A percentile compares a stretch with the other conserved stretches of the same genome.
Evolutionary conservation across 805 yeast genomes (phyloP).

Genomic region (Henningerozyma blattae): DNA sequence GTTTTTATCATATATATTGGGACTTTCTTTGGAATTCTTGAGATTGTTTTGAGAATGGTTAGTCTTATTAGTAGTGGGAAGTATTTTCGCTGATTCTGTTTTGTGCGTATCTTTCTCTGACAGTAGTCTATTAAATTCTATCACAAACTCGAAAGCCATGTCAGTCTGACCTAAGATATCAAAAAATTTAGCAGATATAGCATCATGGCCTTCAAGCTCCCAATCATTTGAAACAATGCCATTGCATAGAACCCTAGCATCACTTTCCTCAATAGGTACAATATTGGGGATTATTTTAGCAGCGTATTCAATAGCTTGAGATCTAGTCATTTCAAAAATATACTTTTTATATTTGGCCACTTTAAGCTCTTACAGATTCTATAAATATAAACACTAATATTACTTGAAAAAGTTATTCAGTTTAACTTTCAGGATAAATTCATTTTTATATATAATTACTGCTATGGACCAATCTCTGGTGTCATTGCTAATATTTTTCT

Average conservation of each 20-base stretch:
- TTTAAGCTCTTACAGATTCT: too few species aligned
- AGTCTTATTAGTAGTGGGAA: background rate
- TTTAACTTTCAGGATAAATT: too few species aligned
- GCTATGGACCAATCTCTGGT: too few species aligned
- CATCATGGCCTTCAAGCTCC: slow-evolving; percentile 11
- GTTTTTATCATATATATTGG: too few species aligned
- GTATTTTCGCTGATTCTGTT: background rate
- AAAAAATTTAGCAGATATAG: slow-evolving; percentile 19
- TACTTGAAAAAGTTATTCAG: too few species aligned
- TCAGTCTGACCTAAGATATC: slow-evolving; percentile 24
- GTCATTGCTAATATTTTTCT: too few species aligned
- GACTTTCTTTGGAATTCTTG: background rate
- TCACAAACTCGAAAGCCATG: slow-evolving; percentile 19
- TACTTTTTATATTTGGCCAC: too few species aligned
- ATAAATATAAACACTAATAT: too few species aligned
- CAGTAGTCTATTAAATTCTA: slow-evolving; percentile 17
- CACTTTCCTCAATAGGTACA: slow-evolving; percentile 20
- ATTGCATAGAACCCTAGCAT: slow-evolving; percentile 15
- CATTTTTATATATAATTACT: too few species aligned
- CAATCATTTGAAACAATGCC: background rate
- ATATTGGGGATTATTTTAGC: slow-evolving; percentile 18
- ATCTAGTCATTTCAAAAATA: slow-evolving; percentile 23
- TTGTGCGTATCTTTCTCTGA: background rate
- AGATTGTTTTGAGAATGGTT: background rate
- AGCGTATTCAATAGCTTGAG: slow-evolving; percentile 20